Base-by-base conservation (phyloP, 768 basidiomycete species). In the Filobasidium wieringae region DNA sequence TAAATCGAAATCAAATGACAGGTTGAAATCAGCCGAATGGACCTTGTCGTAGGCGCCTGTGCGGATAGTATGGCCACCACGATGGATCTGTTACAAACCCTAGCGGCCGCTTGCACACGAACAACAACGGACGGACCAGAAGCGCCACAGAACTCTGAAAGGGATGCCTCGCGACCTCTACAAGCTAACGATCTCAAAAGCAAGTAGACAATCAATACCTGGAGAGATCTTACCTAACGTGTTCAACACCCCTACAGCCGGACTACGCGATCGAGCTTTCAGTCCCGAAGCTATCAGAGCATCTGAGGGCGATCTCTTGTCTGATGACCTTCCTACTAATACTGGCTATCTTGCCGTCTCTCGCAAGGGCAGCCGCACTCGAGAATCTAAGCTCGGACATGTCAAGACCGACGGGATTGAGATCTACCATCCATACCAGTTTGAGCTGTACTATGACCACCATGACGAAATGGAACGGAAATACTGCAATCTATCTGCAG, bases 291-390 rank as follows among this genome's bases (percentile, higher is more conserved):
- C 14, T 14, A 24, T 47, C 4, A 47, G 29, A 22, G 39, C 49
- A 22, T 80, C 82, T 9, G 80, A 83, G 8, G 84, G 87, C 14
- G 93, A 96, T 72, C 83, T 95, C 82, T 84, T 97, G 57, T 77
- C 78, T 31, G 93, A 97, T 65, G 91, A 97, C 70, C 76, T 97
- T 8, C 93, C 93, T 0, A 85, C 79, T 22, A 93, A 97, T 70
- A 75, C 79, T 47, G 87, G 91, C 67, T 97, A 92, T 67, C 77
- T 97, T 45, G 88, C 90, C 63, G 81, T 87, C 2, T 87, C 88
- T 62, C 30, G 36, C 12, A 27, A 29, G 26, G 34, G 19, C 47
- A 19, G 26, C 14, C 22, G 7, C 1, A 19, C 30, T 29, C 17
- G 8, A 33, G 17, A 24, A 39, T 8, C 15, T 36, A 29, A 7